Evolutionary conservation across 2,329 filamentous ascomycete genomes (phyloP).

Genomic region (Periconia sp.): DNA sequence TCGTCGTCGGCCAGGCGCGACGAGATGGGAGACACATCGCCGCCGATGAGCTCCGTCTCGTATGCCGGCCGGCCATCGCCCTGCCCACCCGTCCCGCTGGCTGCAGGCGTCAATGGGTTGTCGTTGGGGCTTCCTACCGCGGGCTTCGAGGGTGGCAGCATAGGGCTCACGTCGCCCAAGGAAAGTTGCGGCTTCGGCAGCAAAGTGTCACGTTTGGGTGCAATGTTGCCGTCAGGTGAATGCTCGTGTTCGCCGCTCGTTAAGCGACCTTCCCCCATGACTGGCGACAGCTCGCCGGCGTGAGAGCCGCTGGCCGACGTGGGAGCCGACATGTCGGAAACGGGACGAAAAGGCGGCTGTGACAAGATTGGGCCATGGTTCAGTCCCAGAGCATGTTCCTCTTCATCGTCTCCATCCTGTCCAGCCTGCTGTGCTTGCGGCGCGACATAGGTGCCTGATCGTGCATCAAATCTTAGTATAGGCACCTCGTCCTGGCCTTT

Average conservation of each 20-base stretch:
- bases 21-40: constrained; percentile 35
- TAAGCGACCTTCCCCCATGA: constrained; percentile 13
- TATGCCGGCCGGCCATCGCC: constrained; percentile 18
- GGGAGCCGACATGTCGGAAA: not conserved
- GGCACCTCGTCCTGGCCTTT: not conserved
- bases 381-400: constrained; percentile 29
- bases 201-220: constrained; percentile 6
- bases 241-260: constrained; percentile 22
- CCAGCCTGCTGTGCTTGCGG: constrained; percentile 2
- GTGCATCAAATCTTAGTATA: too few relatives aligned
- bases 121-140: constrained; percentile 9
- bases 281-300: constrained; percentile 17
- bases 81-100: not conserved
- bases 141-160: constrained; percentile 21
- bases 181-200: constrained; percentile 10
- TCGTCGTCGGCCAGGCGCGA: constrained; percentile 21
- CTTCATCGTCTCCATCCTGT: constrained; percentile 15
- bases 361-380: constrained; percentile 25
- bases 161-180: constrained; percentile 31
- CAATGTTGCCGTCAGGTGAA: constrained; percentile 13
- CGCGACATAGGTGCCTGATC: too few relatives aligned
- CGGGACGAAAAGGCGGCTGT: too few relatives aligned
- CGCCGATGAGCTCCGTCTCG: constrained; percentile 30
- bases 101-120: constrained; percentile 5
- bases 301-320: constrained; percentile 1